Conservation (phyloP, 768 basidiomycete genomes). For the Trametes sanguinea region DNA sequence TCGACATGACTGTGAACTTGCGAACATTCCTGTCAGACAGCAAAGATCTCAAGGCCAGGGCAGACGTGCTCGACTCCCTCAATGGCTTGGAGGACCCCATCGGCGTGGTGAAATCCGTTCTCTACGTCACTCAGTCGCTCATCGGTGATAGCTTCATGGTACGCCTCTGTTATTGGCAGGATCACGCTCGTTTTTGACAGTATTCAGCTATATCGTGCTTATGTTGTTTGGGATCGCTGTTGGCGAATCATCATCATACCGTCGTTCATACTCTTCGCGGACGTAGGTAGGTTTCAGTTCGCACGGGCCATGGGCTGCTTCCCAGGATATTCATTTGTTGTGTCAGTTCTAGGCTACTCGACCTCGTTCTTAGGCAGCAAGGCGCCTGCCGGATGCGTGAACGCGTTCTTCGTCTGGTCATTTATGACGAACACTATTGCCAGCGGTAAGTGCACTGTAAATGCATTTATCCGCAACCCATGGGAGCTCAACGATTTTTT, state of each 20-base stretch:
- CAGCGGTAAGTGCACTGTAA: background rate
- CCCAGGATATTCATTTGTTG: no score
- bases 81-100: slow-evolving; percentile 3
- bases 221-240: slow-evolving; percentile 12
- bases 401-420: slow-evolving; percentile 15
- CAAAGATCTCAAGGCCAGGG: background rate
- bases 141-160: slow-evolving; percentile 21
- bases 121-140: slow-evolving; percentile 15
- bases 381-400: slow-evolving; percentile 3
- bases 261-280: background rate
- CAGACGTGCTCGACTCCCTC: background rate
- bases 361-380: background rate
- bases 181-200: background rate
- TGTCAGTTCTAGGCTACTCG: slow-evolving; percentile 9
- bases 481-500: no score
- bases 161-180: background rate
- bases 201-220: slow-evolving; percentile 12
- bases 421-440: slow-evolving; percentile 10
- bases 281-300: slow-evolving; percentile 13
- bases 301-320: no score
- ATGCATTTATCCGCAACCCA: no score
- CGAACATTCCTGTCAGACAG: background rate
- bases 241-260: slow-evolving; percentile 6
- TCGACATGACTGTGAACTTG: slow-evolving; percentile 3
- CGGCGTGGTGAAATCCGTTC: slow-evolving; percentile 8